Conservation (phyloP, 306 rosid genomes). For the Trichosanthes cucumerina region DNA sequence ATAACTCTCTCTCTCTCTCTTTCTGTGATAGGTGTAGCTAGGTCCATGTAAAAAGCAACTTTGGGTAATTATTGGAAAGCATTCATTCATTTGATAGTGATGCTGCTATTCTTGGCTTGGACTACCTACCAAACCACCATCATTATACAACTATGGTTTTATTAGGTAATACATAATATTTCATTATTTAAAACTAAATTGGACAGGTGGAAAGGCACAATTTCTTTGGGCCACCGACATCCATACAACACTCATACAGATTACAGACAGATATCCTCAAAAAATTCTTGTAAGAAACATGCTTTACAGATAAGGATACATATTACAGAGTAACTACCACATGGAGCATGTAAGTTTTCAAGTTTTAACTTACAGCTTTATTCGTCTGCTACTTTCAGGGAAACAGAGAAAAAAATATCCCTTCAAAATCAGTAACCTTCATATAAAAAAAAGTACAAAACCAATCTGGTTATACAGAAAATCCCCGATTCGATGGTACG, state of each 20-base stretch:
- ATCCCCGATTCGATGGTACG: not conserved
- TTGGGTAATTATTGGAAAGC: not conserved
- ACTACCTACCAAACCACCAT: conserved; percentile 6
- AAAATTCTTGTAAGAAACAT: conserved; percentile 1
- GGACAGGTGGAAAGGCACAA: conserved; percentile 3
- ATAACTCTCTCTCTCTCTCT: not conserved
- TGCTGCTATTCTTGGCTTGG: conserved; percentile 11
- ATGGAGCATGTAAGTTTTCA: not conserved
- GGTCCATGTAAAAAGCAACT: conserved; percentile 7
- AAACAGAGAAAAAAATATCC: not conserved
- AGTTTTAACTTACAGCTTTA: not conserved
- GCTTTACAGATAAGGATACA: conserved; percentile 12
- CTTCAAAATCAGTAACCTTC: not conserved
- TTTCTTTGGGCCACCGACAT: conserved; percentile 6
- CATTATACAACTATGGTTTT: conserved; percentile 1
- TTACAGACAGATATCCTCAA: not conserved
- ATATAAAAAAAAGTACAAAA: not conserved
- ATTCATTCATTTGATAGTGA: conserved; percentile 3
- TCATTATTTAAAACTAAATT: not conserved
- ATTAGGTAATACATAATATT: not conserved
- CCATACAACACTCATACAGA: not conserved
- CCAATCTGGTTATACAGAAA: not conserved
- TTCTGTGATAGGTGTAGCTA: not conserved
- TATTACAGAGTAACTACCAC: not conserved
- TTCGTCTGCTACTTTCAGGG: not conserved